Evolutionary conservation across 768 basidiomycete species (phyloP), one percentile per base, ranked within the genome.

Genomic region (Boletus sensibilis): DNA sequence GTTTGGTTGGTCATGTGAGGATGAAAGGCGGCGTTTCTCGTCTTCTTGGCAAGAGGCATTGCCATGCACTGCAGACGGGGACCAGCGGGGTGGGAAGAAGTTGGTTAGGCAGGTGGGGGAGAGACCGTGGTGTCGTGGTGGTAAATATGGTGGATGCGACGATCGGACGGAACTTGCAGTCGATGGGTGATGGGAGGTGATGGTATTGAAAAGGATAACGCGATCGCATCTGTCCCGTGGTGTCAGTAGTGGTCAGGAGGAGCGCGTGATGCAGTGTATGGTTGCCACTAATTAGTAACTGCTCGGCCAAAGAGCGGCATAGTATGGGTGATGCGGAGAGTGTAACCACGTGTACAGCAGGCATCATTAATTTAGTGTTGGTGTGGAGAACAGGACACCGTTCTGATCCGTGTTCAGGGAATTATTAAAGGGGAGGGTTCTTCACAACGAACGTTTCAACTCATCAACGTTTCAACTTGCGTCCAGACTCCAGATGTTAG

Each of bases 371-470:
- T 13, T 10, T 9, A 20, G 8, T 20, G 16, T 42, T 33, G 39
- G 12, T 21, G 12, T 16, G 31, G 18, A 33, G 31, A 16, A 9
- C 20, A 31, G 16, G 20, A 20, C 38, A 54, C 52, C 39, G 52
- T 42, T n/a, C 35, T 34, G 40, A 55, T 42, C 52, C 52, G 53
- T 9, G 8, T 20, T 12, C 13, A 21, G 14, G 31, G 41, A 25
- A 16, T 20, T n/a, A 16, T 20, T n/a, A 52, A 49, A 27, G n/a
- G 27, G 23, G 18, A 23, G 23, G 31, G 31, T 29, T 8, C 25
- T 31, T n/a, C 10, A 48, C 44, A 34, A 4, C 14, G n/a, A 35
- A 25, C 12, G 10, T 56, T 56, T 55, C 57, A 56, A 56, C 55
- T 29, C 6, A 18, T 38, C 42, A 25, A 38, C 9, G 55, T 56